These are phyloP conservation scores for Russula earlei DNA, from an alignment of 768 basidiomycete genomes.

Conservation along the genomic window DNA sequence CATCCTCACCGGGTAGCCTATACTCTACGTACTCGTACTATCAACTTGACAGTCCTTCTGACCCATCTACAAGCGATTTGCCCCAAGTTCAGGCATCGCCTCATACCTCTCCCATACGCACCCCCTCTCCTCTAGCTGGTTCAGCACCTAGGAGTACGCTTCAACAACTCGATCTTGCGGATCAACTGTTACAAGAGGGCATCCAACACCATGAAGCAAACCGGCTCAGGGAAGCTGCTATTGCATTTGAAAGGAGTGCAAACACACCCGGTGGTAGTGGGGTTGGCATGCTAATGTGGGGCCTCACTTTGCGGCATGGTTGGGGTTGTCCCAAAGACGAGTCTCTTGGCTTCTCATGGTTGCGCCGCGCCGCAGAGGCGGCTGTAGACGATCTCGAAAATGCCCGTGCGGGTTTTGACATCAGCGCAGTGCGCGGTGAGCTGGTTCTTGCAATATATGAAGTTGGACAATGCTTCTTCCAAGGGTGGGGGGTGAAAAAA, in stretches of 20 bases:
- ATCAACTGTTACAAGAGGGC: conserved; percentile 66
- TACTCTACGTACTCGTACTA: conserved; percentile 28
- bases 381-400: conserved; percentile 71
- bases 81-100: conserved; percentile 19
- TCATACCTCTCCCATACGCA: conserved; percentile 4
- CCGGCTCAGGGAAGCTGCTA: conserved; percentile 55
- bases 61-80: conserved; percentile 3
- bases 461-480: conserved; percentile 87
- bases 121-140: neutral
- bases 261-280: conserved; percentile 70
- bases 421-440: conserved; percentile 53
- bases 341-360: conserved; percentile 70
- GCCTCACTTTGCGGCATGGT: conserved; percentile 72
- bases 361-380: conserved; percentile 70
- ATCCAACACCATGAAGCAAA: conserved; percentile 74
- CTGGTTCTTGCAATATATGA: conserved; percentile 86
- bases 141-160: conserved; percentile 10
- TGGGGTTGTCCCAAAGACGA: conserved; percentile 84
- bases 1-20: conserved; percentile 19
- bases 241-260: conserved; percentile 69
- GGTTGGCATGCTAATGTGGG: conserved; percentile 91
- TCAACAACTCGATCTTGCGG: conserved; percentile 33
- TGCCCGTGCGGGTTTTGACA: conserved; percentile 45
- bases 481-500: conserved; percentile 82
- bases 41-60: conserved; percentile 20